Evolutionary conservation across 768 basidiomycete species (phyloP).

Genomic region (Suillus sp.): DNA sequence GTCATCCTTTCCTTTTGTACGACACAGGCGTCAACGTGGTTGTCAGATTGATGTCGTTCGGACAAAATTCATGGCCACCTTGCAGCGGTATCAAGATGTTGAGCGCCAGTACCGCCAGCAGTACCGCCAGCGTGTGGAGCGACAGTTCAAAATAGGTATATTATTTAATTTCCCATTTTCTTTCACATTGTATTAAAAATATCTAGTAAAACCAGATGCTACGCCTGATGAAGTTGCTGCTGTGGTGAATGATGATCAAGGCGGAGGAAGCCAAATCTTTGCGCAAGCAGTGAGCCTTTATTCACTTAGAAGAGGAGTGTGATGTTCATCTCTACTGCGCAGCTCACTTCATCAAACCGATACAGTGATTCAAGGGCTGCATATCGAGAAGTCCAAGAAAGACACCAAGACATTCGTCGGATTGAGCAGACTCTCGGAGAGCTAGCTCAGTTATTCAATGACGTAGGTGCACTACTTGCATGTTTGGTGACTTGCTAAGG

Average conservation of each 20-base stretch:
- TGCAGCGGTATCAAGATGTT: constrained; percentile 76
- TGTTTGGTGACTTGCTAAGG: constrained; percentile 9
- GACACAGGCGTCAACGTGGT: background rate
- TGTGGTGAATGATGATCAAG: constrained; percentile 64
- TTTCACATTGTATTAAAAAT: background rate
- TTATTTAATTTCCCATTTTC: constrained; percentile 1
- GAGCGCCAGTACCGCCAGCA: constrained; percentile 70
- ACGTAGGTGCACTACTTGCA: constrained; percentile 47
- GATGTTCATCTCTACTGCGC: background rate
- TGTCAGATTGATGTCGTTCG: constrained; percentile 60
- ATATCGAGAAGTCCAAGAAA: constrained; percentile 85
- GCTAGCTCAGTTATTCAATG: constrained; percentile 84
- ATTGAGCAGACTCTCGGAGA: constrained; percentile 90
- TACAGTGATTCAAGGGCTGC: constrained; percentile 83
- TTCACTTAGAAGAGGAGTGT: background rate
- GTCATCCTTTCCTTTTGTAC: background rate
- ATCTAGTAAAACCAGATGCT: constrained; percentile 82
- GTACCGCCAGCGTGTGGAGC: constrained; percentile 66
- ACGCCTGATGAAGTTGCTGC: constrained; percentile 76
- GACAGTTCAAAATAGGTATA: constrained; percentile 78
- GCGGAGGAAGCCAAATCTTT: constrained; percentile 70
- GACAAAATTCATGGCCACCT: constrained; percentile 70
- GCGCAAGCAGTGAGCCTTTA: constrained; percentile 58
- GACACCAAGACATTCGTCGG: constrained; percentile 81
- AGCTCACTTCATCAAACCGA: constrained; percentile 78